Conservation (phyloP, 257 asterid genomes). For the Dorcoceras hygrometricum region DNA sequence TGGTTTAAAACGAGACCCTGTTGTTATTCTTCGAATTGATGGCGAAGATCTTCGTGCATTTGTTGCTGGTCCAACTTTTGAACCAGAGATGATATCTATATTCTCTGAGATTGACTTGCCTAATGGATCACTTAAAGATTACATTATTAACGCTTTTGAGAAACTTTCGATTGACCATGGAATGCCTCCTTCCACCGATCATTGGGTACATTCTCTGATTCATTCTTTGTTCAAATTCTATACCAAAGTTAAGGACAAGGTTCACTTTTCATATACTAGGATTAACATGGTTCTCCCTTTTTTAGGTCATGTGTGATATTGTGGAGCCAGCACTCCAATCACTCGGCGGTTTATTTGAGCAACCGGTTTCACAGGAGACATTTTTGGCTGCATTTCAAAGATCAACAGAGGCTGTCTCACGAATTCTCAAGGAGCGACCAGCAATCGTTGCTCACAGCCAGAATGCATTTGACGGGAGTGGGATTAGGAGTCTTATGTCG, state of each 20-base stretch:
- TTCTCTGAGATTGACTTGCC: conserved; percentile 49
- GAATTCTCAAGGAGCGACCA: conserved; percentile 72
- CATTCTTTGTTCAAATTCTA: conserved; percentile 1
- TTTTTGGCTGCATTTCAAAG: conserved; percentile 55
- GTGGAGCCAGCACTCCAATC: conserved; percentile 68
- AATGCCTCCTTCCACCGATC: conserved; percentile 90
- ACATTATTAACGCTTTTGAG: conserved; percentile 58
- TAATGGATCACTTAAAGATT: conserved; percentile 56
- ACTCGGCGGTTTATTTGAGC: conserved; percentile 37
- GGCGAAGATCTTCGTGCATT: conserved; percentile 83
- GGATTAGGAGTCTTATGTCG: conserved; percentile 63
- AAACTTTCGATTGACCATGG: conserved; percentile 88
- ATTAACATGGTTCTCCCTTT: not conserved
- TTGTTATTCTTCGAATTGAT: conserved; percentile 87
- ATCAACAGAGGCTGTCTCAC: conserved; percentile 51
- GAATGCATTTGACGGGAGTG: conserved; percentile 82
- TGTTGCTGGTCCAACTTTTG: conserved; percentile 46
- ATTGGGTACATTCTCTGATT: conserved; percentile 55
- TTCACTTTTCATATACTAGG: not conserved
- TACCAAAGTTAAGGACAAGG: not conserved
- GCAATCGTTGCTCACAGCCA: conserved; percentile 90
- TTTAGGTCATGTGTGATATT: conserved; percentile 64
- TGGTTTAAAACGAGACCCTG: conserved; percentile 86
- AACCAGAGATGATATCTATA: conserved; percentile 56
- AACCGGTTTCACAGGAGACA: conserved; percentile 64